These are phyloP conservation scores for Parathielavia appendiculata DNA, from an alignment of 495 filamentous ascomycete species.

Conservation along the genomic window DNA sequence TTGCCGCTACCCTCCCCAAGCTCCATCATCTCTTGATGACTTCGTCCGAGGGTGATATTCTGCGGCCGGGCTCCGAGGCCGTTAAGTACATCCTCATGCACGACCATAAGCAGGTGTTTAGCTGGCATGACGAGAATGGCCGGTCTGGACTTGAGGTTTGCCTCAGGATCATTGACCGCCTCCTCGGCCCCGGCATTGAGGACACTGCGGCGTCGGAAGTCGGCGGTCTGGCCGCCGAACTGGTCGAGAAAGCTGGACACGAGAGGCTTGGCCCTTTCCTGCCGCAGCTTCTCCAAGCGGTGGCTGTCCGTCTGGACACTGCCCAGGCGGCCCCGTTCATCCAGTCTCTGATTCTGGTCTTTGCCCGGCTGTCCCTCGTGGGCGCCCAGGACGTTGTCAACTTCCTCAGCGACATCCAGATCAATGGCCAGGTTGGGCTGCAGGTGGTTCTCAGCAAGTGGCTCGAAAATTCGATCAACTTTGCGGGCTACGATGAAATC, in stretches of 20 bases:
- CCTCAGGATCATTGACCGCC: conserved; percentile 87
- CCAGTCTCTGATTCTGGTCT: conserved; percentile 84
- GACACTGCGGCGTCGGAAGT: conserved; percentile 94
- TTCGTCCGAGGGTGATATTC: conserved; percentile 74
- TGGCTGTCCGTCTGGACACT: conserved; percentile 76
- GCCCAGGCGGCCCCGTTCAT: conserved; percentile 83
- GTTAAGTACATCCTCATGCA: conserved; percentile 83
- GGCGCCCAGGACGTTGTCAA: conserved; percentile 85
- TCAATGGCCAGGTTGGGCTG: conserved; percentile 70
- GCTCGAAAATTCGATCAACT: conserved; percentile 93
- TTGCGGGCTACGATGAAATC: conserved; percentile 95
- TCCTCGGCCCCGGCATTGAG: conserved; percentile 73
- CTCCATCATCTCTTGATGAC: conserved; percentile 73
- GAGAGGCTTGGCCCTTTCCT: conserved; percentile 87
- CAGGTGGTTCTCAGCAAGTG: conserved; percentile 88
- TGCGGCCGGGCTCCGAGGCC: conserved; percentile 79
- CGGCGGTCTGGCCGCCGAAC: conserved; percentile 85
- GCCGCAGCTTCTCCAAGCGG: conserved; percentile 80
- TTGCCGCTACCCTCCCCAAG: conserved; percentile 80
- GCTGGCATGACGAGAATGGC: conserved; percentile 68
- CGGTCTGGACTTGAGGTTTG: conserved; percentile 84
- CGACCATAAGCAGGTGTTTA: conserved; percentile 79
- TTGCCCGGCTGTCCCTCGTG: conserved; percentile 79
- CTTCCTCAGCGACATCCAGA: conserved; percentile 78
- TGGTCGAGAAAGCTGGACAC: conserved; percentile 89